Evolutionary conservation across 352 stramenopile genomes (phyloP).

Genomic region (Globisporangium camurandrum): DNA sequence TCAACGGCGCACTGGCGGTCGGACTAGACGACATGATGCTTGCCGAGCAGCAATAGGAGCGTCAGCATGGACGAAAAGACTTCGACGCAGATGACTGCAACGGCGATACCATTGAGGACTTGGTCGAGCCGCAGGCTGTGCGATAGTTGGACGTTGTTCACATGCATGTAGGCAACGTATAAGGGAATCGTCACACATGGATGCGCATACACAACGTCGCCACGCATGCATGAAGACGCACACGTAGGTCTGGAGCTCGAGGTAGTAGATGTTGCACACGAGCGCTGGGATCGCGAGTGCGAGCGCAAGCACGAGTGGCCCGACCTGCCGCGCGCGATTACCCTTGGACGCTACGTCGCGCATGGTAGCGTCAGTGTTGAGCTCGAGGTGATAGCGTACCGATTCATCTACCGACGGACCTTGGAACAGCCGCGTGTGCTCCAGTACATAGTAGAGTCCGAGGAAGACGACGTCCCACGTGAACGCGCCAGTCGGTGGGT

Average conservation of each 20-base stretch:
- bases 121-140: constrained; percentile 47
- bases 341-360: constrained; percentile 57
- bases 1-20: too few species aligned
- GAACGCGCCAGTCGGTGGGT: constrained; percentile 38
- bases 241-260: constrained; percentile 76
- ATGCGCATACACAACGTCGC: background rate
- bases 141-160: background rate
- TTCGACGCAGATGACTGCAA: constrained; percentile 50
- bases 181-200: background rate
- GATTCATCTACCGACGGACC: constrained; percentile 14
- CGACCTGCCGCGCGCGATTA: constrained; percentile 65
- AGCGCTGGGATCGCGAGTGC: constrained; percentile 40
- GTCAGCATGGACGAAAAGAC: constrained; percentile 38
- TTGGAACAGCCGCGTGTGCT: constrained; percentile 62
- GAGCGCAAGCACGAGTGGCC: constrained; percentile 47
- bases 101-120: constrained; percentile 51
- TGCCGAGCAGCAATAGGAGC: constrained; percentile 29
- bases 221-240: constrained; percentile 16
- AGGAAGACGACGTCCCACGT: constrained; percentile 59
- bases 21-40: constrained; percentile 4
- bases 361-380: background rate
- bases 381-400: background rate
- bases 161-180: background rate
- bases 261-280: constrained; percentile 65
- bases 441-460: constrained; percentile 47